phyloP scores from a whole-genome alignment of 495 filamentous ascomycete species.

The Lophiostoma macrostomum region DNA sequence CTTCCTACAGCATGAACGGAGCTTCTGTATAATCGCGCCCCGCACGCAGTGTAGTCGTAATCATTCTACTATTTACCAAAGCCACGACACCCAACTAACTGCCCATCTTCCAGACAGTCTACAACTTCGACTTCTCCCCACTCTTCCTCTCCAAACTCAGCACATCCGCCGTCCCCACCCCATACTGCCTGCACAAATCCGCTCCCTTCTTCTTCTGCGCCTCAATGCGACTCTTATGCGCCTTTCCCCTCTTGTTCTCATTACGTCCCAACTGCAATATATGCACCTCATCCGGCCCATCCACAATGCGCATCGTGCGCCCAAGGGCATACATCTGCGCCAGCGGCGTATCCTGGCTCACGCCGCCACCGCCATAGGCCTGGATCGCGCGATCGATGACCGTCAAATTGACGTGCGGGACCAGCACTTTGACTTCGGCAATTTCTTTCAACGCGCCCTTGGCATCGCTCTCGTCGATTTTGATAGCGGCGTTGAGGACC shows the following conservation, averaged over 20 bases:
- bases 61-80: too few relatives aligned
- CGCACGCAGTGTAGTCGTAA: too few relatives aligned
- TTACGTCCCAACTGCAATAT: constrained; percentile 43
- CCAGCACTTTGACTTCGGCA: constrained; percentile 45
- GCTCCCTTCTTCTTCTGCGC: constrained; percentile 40
- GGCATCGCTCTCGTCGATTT: constrained; percentile 43
- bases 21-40: too few relatives aligned
- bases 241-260: constrained; percentile 44
- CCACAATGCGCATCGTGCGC: constrained; percentile 37
- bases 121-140: constrained; percentile 30
- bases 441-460: constrained; percentile 47
- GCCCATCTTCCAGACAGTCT: too few relatives aligned
- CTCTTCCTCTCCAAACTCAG: constrained; percentile 36
- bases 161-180: constrained; percentile 38
- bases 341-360: constrained; percentile 39
- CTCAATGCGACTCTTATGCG: constrained; percentile 36
- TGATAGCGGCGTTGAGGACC: constrained; percentile 44
- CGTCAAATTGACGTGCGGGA: constrained; percentile 37
- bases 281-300: constrained; percentile 47
- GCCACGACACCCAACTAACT: too few relatives aligned
- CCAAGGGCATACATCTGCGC: constrained; percentile 35
- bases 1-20: too few relatives aligned
- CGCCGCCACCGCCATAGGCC: constrained; percentile 44
- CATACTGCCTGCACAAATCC: constrained; percentile 40
- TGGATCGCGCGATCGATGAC: constrained; percentile 45